Evolutionary conservation across 2,329 filamentous ascomycete genomes (phyloP).

Genomic region (Cladosporium colombiae): DNA sequence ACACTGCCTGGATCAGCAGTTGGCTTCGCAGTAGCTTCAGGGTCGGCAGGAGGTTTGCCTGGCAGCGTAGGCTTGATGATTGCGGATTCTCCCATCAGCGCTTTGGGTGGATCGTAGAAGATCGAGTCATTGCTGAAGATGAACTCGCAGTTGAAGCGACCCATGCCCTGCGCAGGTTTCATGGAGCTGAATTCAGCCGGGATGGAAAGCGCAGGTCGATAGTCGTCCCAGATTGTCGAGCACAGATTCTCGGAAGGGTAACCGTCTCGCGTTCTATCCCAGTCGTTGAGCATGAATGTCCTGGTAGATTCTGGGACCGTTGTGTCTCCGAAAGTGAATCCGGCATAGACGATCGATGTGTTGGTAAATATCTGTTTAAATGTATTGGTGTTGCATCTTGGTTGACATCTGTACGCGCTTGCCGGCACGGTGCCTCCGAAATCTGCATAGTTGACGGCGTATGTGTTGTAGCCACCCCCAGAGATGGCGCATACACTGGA

Average conservation of each 20-base stretch:
- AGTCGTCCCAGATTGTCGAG: slow-evolving; percentile 32
- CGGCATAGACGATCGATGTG: not conserved
- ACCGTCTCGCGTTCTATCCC: not conserved
- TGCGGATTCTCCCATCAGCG: slow-evolving; percentile 18
- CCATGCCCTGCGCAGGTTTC: not conserved
- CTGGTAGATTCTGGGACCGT: slow-evolving; percentile 6
- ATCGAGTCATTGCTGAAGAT: slow-evolving; percentile 21
- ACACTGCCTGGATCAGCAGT: not conserved
- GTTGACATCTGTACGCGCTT: slow-evolving; percentile 29
- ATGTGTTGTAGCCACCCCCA: slow-evolving; percentile 21
- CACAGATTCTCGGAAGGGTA: slow-evolving; percentile 26
- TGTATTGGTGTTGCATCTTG: slow-evolving; percentile 23
- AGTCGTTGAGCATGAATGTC: not conserved
- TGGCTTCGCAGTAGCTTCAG: not conserved
- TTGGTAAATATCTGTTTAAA: not conserved
- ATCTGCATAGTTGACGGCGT: slow-evolving; percentile 27
- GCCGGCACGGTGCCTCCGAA: slow-evolving; percentile 27
- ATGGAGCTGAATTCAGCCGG: slow-evolving; percentile 26
- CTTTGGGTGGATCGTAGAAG: slow-evolving; percentile 29
- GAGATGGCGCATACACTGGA: slow-evolving; percentile 26
- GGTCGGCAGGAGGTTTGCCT: not conserved
- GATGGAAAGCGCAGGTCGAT: slow-evolving; percentile 25
- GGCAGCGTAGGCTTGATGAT: not conserved
- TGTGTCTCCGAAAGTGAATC: slow-evolving; percentile 1
- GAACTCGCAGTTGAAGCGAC: slow-evolving; percentile 17